Conservation (phyloP, 768 basidiomycete species). For the Leucosporidium creatinivorum region DNA sequence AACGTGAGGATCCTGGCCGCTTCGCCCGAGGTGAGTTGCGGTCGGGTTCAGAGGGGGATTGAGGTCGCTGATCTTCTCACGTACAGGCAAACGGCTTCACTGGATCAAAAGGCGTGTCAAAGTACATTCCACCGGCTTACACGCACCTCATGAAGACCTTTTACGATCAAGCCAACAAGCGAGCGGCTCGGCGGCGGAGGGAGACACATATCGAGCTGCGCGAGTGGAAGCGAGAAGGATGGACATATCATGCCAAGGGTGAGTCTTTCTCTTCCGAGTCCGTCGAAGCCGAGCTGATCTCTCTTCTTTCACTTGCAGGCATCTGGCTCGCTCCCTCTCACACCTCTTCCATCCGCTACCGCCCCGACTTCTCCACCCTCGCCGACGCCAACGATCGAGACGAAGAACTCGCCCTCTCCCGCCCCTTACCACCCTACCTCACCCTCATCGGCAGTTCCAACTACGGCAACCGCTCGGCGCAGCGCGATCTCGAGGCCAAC, state of each 20-base stretch:
- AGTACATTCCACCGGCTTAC: slow-evolving; percentile 91
- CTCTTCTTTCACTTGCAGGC: slow-evolving; percentile 5
- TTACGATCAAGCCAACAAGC: slow-evolving; percentile 41
- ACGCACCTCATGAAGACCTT: slow-evolving; percentile 80
- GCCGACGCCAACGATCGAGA: slow-evolving; percentile 17
- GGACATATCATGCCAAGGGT: slow-evolving; percentile 99
- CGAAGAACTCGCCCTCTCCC: slow-evolving; percentile 6
- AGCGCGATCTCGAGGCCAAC: slow-evolving; percentile 36
- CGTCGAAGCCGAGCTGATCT: neutral
- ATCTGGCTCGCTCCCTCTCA: slow-evolving; percentile 35
- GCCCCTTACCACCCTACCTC: slow-evolving; percentile 25
- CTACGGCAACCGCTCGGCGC: slow-evolving; percentile 34
- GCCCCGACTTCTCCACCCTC: slow-evolving; percentile 6
- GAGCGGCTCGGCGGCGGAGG: slow-evolving; percentile 23
- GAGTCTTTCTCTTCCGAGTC: slow-evolving; percentile 13
- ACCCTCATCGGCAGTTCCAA: slow-evolving; percentile 38
- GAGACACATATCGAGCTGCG: slow-evolving; percentile 55
- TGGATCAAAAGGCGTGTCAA: slow-evolving; percentile 78
- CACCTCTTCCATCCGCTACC: neutral
- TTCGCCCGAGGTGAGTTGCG: slow-evolving; percentile 64
- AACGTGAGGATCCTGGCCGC: slow-evolving; percentile 69
- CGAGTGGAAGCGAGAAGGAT: slow-evolving; percentile 81
- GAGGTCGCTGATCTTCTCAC: neutral
- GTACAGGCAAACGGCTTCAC: slow-evolving; percentile 90
- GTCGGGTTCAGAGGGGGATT: too few species aligned